phyloP scores from a whole-genome alignment of 805 yeast species.

The Ogataea siamensis region DNA sequence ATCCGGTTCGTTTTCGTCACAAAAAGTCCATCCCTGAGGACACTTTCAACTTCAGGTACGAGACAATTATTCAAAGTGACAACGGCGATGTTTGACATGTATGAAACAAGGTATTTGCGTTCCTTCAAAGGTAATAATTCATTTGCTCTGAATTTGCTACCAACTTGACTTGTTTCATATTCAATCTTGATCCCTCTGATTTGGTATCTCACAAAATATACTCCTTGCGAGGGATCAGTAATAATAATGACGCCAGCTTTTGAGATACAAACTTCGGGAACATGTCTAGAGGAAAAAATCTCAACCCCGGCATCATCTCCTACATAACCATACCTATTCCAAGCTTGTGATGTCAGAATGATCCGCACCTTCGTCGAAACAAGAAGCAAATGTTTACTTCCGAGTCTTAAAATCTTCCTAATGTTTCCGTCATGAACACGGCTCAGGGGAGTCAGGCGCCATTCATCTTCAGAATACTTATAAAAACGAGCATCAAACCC shows the following conservation, averaged over 20 bases:
- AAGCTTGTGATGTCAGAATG: not conserved
- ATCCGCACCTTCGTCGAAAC: not conserved
- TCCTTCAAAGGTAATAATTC: not conserved
- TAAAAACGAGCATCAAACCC: slow-evolving; percentile 4
- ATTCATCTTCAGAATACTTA: not conserved
- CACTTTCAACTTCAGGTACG: not conserved
- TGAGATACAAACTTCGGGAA: not conserved
- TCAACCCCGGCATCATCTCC: not conserved
- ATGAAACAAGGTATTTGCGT: not conserved
- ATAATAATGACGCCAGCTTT: not conserved
- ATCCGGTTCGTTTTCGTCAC: not conserved
- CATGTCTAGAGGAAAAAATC: not conserved
- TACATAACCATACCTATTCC: not conserved
- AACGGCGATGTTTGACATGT: not conserved
- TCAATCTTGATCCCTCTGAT: not conserved
- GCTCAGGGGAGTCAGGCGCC: not conserved
- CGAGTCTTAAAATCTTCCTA: not conserved
- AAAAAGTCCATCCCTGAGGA: not conserved
- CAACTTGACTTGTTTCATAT: not conserved
- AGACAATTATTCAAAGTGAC: not conserved
- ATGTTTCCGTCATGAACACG: not conserved
- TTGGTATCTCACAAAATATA: not conserved
- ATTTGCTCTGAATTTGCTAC: not conserved
- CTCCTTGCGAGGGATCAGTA: not conserved
- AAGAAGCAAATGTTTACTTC: not conserved